A percentile compares a stretch with the other conserved stretches of the same genome.
Conservation (phyloP, 345 rosid species). For the Populus tremula region DNA sequence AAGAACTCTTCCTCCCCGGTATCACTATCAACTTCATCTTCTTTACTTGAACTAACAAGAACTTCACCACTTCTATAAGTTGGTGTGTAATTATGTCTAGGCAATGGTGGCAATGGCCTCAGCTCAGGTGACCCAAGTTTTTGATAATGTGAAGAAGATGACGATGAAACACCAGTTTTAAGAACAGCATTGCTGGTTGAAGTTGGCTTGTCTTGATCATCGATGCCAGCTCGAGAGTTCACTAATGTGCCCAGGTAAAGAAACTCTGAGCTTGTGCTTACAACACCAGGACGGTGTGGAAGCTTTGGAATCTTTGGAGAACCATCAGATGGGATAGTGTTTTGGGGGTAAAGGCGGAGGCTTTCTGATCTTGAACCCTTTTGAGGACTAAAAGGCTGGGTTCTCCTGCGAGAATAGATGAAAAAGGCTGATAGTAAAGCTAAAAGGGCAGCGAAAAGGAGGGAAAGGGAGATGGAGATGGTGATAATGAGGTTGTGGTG, state of each 20-base stretch:
- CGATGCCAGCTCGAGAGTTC: conserved; percentile 39
- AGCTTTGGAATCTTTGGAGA: conserved; percentile 30
- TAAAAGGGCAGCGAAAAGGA: conserved; percentile 51
- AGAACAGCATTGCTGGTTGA: conserved; percentile 33
- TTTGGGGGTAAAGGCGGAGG: conserved; percentile 66
- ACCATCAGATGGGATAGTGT: conserved; percentile 60
- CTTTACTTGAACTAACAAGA: conserved; percentile 26
- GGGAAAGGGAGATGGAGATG: conserved; percentile 51
- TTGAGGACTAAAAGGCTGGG: conserved; percentile 18
- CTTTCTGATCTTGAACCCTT: conserved; percentile 52
- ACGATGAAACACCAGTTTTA: conserved; percentile 44
- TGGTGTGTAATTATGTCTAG: conserved; percentile 43
- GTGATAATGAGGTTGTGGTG: conserved; percentile 28
- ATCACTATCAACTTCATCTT: conserved; percentile 33
- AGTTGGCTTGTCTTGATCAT: conserved; percentile 28
- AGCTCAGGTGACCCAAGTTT: conserved; percentile 90
- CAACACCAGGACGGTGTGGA: conserved; percentile 24
- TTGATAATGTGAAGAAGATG: conserved; percentile 36
- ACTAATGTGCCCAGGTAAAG: conserved; percentile 80
- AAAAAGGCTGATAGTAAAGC: conserved; percentile 39
- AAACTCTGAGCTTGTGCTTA: conserved; percentile 66
- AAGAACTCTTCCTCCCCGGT: conserved; percentile 80
- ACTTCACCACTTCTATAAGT: conserved; percentile 42
- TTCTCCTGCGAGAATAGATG: conserved; percentile 41
- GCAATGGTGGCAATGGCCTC: conserved; percentile 85